These are phyloP conservation scores for Castanea mollissima DNA, from an alignment of 306 rosid genomes.

Conservation along the genomic window DNA sequence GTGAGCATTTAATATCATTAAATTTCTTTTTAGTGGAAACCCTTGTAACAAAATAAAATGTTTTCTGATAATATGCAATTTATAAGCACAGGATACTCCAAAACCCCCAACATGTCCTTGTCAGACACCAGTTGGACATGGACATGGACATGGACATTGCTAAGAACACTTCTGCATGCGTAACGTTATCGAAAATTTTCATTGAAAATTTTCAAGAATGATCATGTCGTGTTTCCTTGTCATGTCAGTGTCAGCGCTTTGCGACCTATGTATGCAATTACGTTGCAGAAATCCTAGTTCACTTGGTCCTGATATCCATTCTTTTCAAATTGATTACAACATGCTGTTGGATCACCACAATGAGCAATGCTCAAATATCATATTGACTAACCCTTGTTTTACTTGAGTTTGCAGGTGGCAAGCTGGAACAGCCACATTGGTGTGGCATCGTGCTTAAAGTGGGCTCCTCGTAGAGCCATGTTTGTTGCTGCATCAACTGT, in stretches of 20 bases:
- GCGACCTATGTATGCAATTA: not conserved
- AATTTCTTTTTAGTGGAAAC: not conserved
- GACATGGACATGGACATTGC: too few species aligned
- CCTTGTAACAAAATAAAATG: not conserved
- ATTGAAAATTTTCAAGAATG: too few species aligned
- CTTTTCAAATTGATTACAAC: not conserved
- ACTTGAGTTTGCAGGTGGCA: conserved; percentile 54
- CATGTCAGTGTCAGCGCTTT: too few species aligned
- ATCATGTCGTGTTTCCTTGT: too few species aligned
- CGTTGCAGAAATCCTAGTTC: not conserved
- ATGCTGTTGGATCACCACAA: not conserved
- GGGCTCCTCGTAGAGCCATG: conserved; percentile 97
- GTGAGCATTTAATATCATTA: not conserved
- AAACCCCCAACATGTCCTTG: too few species aligned
- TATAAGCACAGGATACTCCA: too few species aligned
- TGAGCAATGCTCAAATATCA: not conserved
- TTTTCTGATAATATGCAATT: not conserved
- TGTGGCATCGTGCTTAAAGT: conserved; percentile 81
- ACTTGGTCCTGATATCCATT: not conserved
- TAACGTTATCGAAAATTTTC: too few species aligned
- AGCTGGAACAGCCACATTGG: conserved; percentile 86
- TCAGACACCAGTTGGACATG: too few species aligned
- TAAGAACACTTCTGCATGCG: too few species aligned
- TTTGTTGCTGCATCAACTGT: conserved; percentile 88
- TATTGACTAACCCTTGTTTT: conserved; percentile 10